Evolutionary conservation across 768 basidiomycete genomes (phyloP), one percentile per base, ranked within the genome.

Genomic region (Amyloporia xantha): DNA sequence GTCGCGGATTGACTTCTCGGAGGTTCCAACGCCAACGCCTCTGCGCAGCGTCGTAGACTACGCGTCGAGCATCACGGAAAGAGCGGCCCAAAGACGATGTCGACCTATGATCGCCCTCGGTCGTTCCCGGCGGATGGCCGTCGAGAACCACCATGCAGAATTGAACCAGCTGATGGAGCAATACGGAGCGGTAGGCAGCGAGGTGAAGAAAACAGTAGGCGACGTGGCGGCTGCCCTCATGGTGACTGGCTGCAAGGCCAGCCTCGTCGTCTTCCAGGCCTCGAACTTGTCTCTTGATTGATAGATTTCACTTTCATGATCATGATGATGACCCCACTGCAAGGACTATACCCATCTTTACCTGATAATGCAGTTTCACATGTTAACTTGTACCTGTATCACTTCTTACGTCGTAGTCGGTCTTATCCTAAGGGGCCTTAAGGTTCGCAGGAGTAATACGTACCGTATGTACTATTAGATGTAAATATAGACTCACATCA

Each of bases 161-260:
- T 64, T 93, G 48, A 79, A 79, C 54, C 68, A 71, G 37, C 54
- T 92, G 19, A 69, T 82, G 62, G 73, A 76, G 15, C 75, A 79
- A 54, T 72, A 82, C 54, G 78, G 74, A 7, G 55, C 50, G 24
- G 71, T 84, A 3, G 75, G 77, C 0, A 59, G 71, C 3, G 87
- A 89, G 60, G 79, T 92, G 51, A 72, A 75, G 62, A 85, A 86
- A 69, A 91, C 92, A 19, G 72, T 95, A 21, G 94, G 94, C 2
- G 89, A 94, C 62, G 83, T 89, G 15, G 88, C 81, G 2, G 78
- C 84, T 35, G 83, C 83, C 39, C 78, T 94, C 62, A 78, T 92
- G 11, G 69, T 83, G 2, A 71, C 79, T 5, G 78, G 77, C 1
- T 69, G 72, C 44, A 76, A 76, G 28, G 70, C 73, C 37, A 85